Evolutionary conservation across 768 basidiomycete species (phyloP).

Genomic region (Auriscalpium orientale): DNA sequence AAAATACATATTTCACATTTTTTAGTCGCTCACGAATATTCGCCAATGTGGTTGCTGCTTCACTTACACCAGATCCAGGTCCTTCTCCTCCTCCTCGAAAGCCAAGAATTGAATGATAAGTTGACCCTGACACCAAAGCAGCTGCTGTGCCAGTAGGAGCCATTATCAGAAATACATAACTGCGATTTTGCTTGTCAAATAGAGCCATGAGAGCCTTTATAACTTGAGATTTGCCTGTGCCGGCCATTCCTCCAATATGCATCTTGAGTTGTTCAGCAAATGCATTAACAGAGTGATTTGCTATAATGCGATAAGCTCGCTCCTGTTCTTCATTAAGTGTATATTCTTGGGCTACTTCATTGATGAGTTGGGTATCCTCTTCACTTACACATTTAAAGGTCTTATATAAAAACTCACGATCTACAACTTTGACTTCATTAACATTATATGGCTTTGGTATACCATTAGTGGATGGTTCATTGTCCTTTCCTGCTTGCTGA

Average conservation of each 20-base stretch:
- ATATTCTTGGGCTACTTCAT: neutral
- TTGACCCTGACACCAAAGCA: slow-evolving; percentile 13
- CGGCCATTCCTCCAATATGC: slow-evolving; percentile 19
- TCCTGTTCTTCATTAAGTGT: slow-evolving; percentile 15
- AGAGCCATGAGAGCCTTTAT: slow-evolving; percentile 10
- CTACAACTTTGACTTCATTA: neutral
- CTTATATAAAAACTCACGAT: neutral
- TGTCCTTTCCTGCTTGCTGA: too few relatives aligned
- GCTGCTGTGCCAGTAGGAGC: slow-evolving; percentile 18
- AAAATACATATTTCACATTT: slow-evolving; percentile 32
- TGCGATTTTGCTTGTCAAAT: slow-evolving; percentile 6
- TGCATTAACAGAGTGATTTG: slow-evolving; percentile 5
- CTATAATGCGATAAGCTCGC: slow-evolving; percentile 15
- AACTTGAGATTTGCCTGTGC: slow-evolving; percentile 18
- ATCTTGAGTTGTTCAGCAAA: slow-evolving; percentile 11
- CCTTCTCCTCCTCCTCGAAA: neutral
- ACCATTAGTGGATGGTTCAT: too few relatives aligned
- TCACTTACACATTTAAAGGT: neutral
- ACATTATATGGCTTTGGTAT: too few relatives aligned
- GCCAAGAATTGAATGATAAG: slow-evolving; percentile 16
- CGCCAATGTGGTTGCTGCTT: neutral
- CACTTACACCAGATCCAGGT: neutral
- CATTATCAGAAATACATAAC: slow-evolving; percentile 4
- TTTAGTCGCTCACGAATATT: slow-evolving; percentile 2
- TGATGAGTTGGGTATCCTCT: neutral